phyloP scores from a whole-genome alignment of 139 green algal species.

The Chlamydomonas incerta region DNA sequence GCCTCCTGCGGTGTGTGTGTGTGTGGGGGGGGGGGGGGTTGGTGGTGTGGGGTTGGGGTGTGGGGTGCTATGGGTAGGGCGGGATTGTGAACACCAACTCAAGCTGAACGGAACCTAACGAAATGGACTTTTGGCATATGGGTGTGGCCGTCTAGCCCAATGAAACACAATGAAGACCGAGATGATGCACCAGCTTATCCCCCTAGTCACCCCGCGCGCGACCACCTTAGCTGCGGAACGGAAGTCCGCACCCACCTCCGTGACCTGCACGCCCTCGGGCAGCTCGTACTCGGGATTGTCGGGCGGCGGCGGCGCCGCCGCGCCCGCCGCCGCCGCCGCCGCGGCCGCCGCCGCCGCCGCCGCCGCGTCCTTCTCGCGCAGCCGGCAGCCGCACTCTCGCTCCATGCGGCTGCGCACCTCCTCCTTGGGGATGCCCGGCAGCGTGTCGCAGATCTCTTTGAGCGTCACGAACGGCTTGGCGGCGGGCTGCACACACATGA shows the following conservation, averaged over 20 bases:
- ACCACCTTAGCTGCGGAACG: too few species aligned
- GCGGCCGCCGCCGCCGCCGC: background rate
- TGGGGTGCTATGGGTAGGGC: too few species aligned
- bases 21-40: background rate
- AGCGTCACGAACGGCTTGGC: slow-evolving; percentile 13
- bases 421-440: slow-evolving; percentile 17
- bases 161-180: too few species aligned
- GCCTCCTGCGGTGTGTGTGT: slow-evolving; percentile 4
- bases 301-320: background rate
- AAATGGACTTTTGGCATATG: too few species aligned
- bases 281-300: slow-evolving; percentile 39
- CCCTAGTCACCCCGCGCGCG: too few species aligned
- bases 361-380: slow-evolving; percentile 7
- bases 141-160: too few species aligned
- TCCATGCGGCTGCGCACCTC: slow-evolving; percentile 16
- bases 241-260: slow-evolving; percentile 32
- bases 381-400: slow-evolving; percentile 29
- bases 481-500: slow-evolving; percentile 13
- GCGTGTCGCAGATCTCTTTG: slow-evolving; percentile 10
- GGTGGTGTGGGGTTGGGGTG: background rate
- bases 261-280: slow-evolving; percentile 17
- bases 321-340: background rate
- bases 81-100: too few species aligned
- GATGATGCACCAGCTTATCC: too few species aligned
- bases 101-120: too few species aligned